Evolutionary conservation across 148 eudicot genomes (phyloP).

Genomic region (Camellia lanceoleosa): DNA sequence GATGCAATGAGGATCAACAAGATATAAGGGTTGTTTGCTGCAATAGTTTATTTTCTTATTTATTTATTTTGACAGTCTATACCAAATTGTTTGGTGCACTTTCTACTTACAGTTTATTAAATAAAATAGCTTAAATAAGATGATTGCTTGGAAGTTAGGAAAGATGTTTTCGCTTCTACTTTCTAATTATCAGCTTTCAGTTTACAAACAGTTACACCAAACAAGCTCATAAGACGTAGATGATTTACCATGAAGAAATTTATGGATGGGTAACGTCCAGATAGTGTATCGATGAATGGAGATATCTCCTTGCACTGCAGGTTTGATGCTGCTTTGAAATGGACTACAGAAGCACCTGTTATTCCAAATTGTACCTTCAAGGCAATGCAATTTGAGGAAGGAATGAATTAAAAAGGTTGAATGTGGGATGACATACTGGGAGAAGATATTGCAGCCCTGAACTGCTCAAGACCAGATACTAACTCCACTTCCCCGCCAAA

Average conservation of each 20-base stretch:
- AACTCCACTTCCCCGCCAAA: slow-evolving; percentile 80
- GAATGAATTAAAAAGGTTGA: neutral
- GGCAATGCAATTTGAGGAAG: neutral
- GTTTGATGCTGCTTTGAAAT: slow-evolving; percentile 43
- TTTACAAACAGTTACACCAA: no score
- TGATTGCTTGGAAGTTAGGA: no score
- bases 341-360: slow-evolving; percentile 74
- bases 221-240: no score
- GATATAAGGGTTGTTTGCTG: neutral
- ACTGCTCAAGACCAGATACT: slow-evolving; percentile 60
- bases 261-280: slow-evolving; percentile 62
- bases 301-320: slow-evolving; percentile 60
- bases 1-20: neutral
- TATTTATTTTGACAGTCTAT: no score
- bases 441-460: slow-evolving; percentile 65
- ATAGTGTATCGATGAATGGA: slow-evolving; percentile 52
- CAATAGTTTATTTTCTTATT: no score
- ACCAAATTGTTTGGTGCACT: no score
- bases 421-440: slow-evolving; percentile 36
- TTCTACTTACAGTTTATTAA: no score
- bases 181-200: no score
- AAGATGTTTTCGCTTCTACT: no score
- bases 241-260: slow-evolving; percentile 65
- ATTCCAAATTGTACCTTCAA: neutral
- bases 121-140: no score